Conservation (phyloP, 2,329 filamentous ascomycete species). For the Colletotrichum sansevieriae region DNA sequence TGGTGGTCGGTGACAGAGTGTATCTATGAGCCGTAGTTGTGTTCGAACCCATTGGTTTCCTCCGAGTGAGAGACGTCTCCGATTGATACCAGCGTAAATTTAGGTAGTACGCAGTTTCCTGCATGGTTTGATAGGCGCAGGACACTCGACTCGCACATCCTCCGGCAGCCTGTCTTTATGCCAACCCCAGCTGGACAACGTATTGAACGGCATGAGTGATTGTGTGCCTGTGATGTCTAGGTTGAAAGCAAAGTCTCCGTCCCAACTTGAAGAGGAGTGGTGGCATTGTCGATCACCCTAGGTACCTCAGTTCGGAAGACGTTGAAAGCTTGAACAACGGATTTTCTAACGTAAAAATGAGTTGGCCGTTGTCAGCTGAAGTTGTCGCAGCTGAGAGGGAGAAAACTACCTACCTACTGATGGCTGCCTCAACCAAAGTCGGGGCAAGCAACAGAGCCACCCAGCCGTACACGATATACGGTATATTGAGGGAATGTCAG, state of each 20-base stretch:
- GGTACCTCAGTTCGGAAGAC: constrained; percentile 1
- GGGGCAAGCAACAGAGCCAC: neutral
- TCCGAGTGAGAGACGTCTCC: too few relatives aligned
- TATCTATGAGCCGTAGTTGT: too few relatives aligned
- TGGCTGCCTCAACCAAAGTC: neutral
- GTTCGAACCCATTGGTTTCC: too few relatives aligned
- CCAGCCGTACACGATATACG: neutral
- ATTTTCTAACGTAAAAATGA: neutral
- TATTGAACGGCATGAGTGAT: constrained; percentile 60
- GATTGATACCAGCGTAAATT: too few relatives aligned
- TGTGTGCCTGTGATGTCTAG: constrained; percentile 59
- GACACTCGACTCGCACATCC: constrained; percentile 50
- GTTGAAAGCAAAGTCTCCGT: constrained; percentile 63
- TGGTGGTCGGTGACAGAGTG: too few relatives aligned
- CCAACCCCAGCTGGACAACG: constrained; percentile 62
- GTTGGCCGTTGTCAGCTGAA: neutral
- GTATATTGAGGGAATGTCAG: neutral
- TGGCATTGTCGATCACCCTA: neutral
- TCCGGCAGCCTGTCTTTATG: constrained; percentile 61
- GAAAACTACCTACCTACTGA: constrained; percentile 4
- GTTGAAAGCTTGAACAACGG: constrained; percentile 5
- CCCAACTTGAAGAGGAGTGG: constrained; percentile 57
- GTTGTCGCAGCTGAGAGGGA: neutral
- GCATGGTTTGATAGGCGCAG: constrained; percentile 51
- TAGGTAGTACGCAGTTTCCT: too few relatives aligned